Evolutionary conservation across 495 filamentous ascomycete species (phyloP).

Genomic region (Thermothielavioides terrestris): DNA sequence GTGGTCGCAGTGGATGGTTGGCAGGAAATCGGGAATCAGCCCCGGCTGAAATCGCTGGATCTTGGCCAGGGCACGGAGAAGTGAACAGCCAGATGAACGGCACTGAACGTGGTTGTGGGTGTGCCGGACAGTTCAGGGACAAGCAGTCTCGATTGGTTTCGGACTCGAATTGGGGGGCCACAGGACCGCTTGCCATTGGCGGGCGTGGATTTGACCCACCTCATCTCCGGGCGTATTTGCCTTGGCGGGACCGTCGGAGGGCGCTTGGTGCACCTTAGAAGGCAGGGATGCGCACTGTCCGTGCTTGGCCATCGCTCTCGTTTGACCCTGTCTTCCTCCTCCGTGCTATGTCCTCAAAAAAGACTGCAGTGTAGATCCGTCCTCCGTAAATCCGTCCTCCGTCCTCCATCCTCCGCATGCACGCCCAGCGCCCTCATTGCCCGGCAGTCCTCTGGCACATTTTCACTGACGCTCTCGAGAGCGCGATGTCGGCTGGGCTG

Average conservation of each 20-base stretch:
- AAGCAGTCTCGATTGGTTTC: conserved; percentile 18
- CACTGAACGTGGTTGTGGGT: neutral
- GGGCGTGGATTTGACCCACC: neutral
- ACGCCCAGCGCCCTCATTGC: no score
- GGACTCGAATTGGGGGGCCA: conserved; percentile 20
- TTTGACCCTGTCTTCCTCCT: no score
- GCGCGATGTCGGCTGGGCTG: no score
- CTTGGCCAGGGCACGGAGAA: neutral
- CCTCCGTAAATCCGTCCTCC: no score
- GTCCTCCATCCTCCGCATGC: no score
- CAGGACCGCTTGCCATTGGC: neutral
- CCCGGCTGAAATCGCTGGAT: conserved; percentile 11
- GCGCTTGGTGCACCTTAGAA: conserved; percentile 12
- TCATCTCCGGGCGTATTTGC: conserved; percentile 4
- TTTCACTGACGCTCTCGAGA: no score
- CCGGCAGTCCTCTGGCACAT: no score
- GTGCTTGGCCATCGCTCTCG: no score
- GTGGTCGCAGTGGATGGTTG: neutral
- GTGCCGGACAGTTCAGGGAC: conserved; percentile 25
- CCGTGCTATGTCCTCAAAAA: no score
- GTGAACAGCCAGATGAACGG: conserved; percentile 22
- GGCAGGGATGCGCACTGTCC: conserved; percentile 2
- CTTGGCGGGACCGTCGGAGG: conserved; percentile 3
- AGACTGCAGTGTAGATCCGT: no score
- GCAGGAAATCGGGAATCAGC: neutral